Conservation (phyloP, 2,329 filamentous ascomycete species). For the Hypoxylon sp. region DNA sequence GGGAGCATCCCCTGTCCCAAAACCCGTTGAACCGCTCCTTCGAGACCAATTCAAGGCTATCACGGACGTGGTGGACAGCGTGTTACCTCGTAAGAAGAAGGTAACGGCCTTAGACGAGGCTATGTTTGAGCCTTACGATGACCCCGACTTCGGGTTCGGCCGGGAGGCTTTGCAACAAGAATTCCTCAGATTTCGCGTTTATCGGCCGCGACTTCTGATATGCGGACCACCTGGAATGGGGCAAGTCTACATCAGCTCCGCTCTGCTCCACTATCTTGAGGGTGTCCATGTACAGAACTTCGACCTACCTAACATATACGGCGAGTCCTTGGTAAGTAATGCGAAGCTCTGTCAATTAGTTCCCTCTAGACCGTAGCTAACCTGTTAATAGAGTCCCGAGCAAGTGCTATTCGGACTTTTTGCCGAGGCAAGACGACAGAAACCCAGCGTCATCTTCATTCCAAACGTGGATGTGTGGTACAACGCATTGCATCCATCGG, state of each 20-base stretch:
- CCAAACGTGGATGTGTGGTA: constrained; percentile 93
- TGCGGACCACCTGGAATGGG: constrained; percentile 90
- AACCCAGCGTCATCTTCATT: constrained; percentile 95
- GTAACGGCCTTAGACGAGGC: constrained; percentile 93
- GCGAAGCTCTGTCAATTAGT: neutral
- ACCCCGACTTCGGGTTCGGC: constrained; percentile 85
- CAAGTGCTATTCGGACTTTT: constrained; percentile 92
- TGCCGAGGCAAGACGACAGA: constrained; percentile 91
- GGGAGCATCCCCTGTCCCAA: constrained; percentile 83
- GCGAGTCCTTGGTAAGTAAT: constrained; percentile 78
- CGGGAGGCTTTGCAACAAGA: constrained; percentile 80
- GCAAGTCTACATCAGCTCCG: constrained; percentile 87
- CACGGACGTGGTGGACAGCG: constrained; percentile 75
- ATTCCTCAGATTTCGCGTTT: constrained; percentile 89
- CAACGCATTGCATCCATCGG: constrained; percentile 68
- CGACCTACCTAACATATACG: constrained; percentile 87
- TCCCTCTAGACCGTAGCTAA: constrained; percentile 45
- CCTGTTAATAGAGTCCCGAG: constrained; percentile 72
- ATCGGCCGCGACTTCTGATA: constrained; percentile 88
- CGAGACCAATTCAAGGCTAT: constrained; percentile 78
- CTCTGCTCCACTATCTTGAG: constrained; percentile 90
- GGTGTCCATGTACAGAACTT: constrained; percentile 95
- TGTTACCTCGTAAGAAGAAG: constrained; percentile 87
- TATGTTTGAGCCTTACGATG: constrained; percentile 87
- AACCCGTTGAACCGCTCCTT: constrained; percentile 83